Evolutionary conservation across 2,329 filamentous ascomycete genomes (phyloP).

Genomic region (Fusarium sp.): DNA sequence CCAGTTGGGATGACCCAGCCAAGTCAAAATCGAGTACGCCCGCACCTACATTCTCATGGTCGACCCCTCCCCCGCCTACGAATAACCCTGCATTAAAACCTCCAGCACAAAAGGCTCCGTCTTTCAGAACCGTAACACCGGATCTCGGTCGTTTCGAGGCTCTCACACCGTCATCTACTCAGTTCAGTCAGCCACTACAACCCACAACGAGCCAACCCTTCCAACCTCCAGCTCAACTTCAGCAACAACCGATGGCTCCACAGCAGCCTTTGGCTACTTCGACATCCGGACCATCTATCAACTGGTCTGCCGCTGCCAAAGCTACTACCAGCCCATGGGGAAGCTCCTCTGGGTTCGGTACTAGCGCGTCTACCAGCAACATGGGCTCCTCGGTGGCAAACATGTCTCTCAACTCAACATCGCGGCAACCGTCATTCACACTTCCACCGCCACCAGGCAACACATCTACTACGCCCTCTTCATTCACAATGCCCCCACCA

Average conservation of each 20-base stretch:
- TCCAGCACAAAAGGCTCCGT: constrained; percentile 40
- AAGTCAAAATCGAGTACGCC: constrained; percentile 51
- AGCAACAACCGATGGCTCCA: constrained; percentile 32
- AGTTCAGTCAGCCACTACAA: constrained; percentile 70
- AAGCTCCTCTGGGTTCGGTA: constrained; percentile 47
- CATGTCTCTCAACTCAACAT: constrained; percentile 58
- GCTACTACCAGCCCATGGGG: constrained; percentile 63
- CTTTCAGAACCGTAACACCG: constrained; percentile 67
- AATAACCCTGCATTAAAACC: constrained; percentile 45
- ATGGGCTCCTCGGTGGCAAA: constrained; percentile 57
- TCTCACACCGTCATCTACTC: constrained; percentile 67
- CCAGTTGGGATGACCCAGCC: constrained; percentile 60
- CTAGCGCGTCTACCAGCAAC: constrained; percentile 31
- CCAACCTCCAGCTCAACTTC: constrained; percentile 40
- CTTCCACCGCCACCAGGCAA: constrained; percentile 63
- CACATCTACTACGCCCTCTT: constrained; percentile 43
- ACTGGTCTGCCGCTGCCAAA: constrained; percentile 58
- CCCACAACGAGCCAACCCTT: constrained; percentile 48
- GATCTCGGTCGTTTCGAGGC: constrained; percentile 65
- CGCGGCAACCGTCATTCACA: constrained; percentile 62
- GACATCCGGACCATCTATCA: constrained; percentile 52
- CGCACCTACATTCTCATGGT: constrained; percentile 70
- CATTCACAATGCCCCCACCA: constrained; percentile 60
- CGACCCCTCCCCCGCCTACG: constrained; percentile 64
- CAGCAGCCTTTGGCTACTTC: constrained; percentile 25